These are phyloP conservation scores for Rhodofomes roseus DNA, from an alignment of 1,284 basidiomycete species.

Conservation along the genomic window DNA sequence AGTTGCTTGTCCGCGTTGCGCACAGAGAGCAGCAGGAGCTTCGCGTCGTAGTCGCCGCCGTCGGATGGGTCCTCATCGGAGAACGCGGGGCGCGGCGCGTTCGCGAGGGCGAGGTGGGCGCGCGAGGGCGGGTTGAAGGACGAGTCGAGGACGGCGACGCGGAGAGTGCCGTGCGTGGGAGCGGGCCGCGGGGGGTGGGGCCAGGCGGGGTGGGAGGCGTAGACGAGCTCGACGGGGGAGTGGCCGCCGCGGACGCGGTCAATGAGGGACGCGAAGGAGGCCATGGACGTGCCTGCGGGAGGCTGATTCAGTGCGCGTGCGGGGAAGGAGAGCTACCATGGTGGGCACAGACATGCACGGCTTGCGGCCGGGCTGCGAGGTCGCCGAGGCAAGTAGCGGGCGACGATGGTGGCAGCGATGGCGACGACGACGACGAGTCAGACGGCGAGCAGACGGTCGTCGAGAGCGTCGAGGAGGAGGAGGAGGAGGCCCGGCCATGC, in stretches of 20 bases:
- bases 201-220: slow-evolving; percentile 53
- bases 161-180: slow-evolving; percentile 24
- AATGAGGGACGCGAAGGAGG: slow-evolving; percentile 21
- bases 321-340: not conserved
- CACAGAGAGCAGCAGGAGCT: slow-evolving; percentile 81
- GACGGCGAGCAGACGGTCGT: not conserved
- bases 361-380: not conserved
- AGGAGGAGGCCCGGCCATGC: not conserved
- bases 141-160: slow-evolving; percentile 78
- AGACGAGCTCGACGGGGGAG: slow-evolving; percentile 51
- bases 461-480: not conserved
- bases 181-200: slow-evolving; percentile 32
- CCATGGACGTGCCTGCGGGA: slow-evolving; percentile 3
- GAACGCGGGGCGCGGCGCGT: slow-evolving; percentile 33
- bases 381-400: not conserved
- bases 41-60: slow-evolving; percentile 59
- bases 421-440: not conserved
- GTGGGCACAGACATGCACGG: slow-evolving; percentile 2
- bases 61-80: slow-evolving; percentile 1
- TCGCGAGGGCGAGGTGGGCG: slow-evolving; percentile 82
- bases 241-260: slow-evolving; percentile 42
- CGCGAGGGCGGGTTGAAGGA: slow-evolving; percentile 93
- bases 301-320: not conserved
- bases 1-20: slow-evolving; percentile 87
- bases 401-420: not conserved